phyloP scores from a whole-genome alignment of 371 early-diverging fungal genomes.

The Conidiobolus incongruus region DNA sequence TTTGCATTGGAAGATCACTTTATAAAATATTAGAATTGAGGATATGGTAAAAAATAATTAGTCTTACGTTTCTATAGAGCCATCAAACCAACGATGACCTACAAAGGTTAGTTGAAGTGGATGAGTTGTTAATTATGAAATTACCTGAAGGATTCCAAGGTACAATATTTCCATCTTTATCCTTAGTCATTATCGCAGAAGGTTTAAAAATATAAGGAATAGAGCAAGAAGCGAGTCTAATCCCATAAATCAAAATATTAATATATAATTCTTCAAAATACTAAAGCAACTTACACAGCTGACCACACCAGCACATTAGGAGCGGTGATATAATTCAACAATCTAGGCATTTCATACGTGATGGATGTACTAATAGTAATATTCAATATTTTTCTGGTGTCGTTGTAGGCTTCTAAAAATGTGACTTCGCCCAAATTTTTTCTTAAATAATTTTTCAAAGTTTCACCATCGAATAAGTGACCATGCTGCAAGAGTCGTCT shows the following conservation, averaged over 20 bases:
- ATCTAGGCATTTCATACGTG: constrained; percentile 52
- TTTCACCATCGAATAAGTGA: constrained; percentile 46
- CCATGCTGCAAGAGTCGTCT: constrained; percentile 34
- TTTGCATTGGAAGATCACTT: constrained; percentile 45
- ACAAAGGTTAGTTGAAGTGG: not conserved
- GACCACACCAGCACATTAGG: constrained; percentile 76
- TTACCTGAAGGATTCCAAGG: constrained; percentile 56
- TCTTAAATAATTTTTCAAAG: constrained; percentile 33
- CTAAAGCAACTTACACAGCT: constrained; percentile 37
- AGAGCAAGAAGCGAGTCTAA: constrained; percentile 45
- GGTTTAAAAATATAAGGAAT: constrained; percentile 48
- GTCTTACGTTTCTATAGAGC: constrained; percentile 31
- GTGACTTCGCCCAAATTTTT: constrained; percentile 62
- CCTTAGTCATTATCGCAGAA: constrained; percentile 38
- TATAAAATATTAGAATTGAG: not conserved
- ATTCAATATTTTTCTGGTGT: constrained; percentile 48
- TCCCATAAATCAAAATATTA: not conserved
- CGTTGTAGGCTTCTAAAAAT: constrained; percentile 54
- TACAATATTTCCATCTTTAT: constrained; percentile 29
- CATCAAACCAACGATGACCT: constrained; percentile 41
- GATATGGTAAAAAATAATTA: constrained; percentile 1
- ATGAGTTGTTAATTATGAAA: not conserved
- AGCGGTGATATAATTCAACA: constrained; percentile 61
- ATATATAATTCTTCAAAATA: not conserved
- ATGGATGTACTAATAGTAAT: constrained; percentile 59